Percentiles rank a stretch among this genome's conserved stretches.
Evolutionary conservation across 1,284 basidiomycete genomes (phyloP).

Genomic region (Leccinum pallidistipes): DNA sequence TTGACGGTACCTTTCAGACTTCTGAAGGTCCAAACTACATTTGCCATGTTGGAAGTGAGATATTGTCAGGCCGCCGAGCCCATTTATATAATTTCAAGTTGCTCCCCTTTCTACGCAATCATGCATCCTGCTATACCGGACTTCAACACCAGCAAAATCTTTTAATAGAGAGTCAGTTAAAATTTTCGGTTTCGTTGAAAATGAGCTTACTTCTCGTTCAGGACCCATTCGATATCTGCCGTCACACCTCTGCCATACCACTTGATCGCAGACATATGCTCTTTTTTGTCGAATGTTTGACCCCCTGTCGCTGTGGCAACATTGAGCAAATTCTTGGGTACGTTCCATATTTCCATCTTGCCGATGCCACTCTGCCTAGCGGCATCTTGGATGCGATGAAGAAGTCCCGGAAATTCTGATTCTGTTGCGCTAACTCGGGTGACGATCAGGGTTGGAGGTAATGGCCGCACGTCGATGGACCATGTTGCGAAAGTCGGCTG

Average conservation of each 20-base stretch:
- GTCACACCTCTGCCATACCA: slow-evolving; percentile 52
- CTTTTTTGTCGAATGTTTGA: slow-evolving; percentile 39
- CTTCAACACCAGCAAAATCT: slow-evolving; percentile 26
- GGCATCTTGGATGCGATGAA: slow-evolving; percentile 39
- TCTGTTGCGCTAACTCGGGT: slow-evolving; percentile 47
- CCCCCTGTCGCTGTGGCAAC: slow-evolving; percentile 40
- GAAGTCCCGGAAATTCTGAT: slow-evolving; percentile 40
- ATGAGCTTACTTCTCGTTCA: slow-evolving; percentile 50
- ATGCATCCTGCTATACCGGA: background rate
- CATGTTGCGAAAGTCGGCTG: slow-evolving; percentile 48
- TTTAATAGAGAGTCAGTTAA: background rate
- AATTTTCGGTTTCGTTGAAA: background rate
- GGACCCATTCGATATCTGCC: slow-evolving; percentile 47
- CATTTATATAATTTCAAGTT: background rate
- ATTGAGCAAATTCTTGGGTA: slow-evolving; percentile 38
- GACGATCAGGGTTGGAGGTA: slow-evolving; percentile 44
- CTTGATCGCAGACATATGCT: slow-evolving; percentile 54
- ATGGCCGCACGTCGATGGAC: slow-evolving; percentile 46
- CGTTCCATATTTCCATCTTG: slow-evolving; percentile 57
- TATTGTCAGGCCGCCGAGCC: background rate
- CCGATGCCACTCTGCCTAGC: slow-evolving; percentile 42
- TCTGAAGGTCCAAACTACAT: background rate
- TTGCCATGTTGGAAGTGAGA: background rate
- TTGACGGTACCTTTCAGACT: background rate
- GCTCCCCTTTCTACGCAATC: background rate